These are phyloP conservation scores for Penicillium sp. DNA, from an alignment of 2,329 filamentous ascomycete species.

Conservation along the genomic window DNA sequence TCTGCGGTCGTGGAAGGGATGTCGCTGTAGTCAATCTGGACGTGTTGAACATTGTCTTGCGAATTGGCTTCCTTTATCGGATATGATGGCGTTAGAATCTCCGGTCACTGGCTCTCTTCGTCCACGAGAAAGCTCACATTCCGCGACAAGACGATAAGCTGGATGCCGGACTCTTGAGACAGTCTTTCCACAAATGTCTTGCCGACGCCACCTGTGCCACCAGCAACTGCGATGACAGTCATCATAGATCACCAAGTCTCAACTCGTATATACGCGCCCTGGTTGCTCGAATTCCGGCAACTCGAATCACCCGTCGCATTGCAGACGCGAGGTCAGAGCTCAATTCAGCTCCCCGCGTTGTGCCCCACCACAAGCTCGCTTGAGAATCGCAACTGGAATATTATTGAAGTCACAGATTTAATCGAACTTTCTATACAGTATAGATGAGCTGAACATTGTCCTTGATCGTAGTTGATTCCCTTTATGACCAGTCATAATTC, in stretches of 20 bases:
- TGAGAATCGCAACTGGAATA: not conserved
- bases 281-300: not conserved
- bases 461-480: not conserved
- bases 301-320: not conserved
- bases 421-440: not conserved
- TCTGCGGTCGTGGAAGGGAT: constrained; percentile 28
- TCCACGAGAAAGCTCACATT: constrained; percentile 32
- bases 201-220: constrained; percentile 52
- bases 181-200: constrained; percentile 51
- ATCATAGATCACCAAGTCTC: constrained; percentile 26
- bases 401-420: not conserved
- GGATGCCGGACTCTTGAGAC: constrained; percentile 33
- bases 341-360: constrained; percentile 10
- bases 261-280: not conserved
- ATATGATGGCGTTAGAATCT: not conserved
- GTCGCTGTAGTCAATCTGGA: constrained; percentile 39
- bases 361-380: constrained; percentile 15
- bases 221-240: constrained; percentile 50
- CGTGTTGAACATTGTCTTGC: constrained; percentile 16
- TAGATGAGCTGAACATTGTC: no score
- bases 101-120: not conserved
- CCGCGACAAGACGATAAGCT: constrained; percentile 47
- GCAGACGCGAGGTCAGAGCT: not conserved
- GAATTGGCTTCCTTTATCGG: constrained; percentile 5
- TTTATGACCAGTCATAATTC: not conserved